phyloP scores from a whole-genome alignment of 768 basidiomycete genomes.

The Suillus placidus region DNA sequence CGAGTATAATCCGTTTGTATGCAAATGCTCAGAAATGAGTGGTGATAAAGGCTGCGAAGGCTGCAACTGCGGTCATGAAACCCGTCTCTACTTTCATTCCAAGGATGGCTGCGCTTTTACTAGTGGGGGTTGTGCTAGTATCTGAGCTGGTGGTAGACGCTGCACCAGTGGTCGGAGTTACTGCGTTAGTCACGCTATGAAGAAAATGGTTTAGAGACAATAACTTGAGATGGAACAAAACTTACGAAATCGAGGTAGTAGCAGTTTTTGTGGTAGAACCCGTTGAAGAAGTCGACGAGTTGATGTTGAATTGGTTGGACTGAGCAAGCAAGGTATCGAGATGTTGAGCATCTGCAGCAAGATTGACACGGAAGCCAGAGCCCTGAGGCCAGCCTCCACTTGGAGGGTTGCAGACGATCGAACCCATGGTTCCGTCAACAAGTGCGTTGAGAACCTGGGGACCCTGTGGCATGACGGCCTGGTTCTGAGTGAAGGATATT shows the following conservation, averaged over 20 bases:
- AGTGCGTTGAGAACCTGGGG: slow-evolving; percentile 55
- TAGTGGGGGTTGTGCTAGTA: slow-evolving; percentile 30
- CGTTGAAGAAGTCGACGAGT: slow-evolving; percentile 21
- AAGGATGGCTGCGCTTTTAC: slow-evolving; percentile 34
- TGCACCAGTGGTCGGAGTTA: slow-evolving; percentile 32
- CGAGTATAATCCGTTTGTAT: neutral
- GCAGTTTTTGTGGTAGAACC: slow-evolving; percentile 22
- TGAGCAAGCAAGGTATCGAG: slow-evolving; percentile 67
- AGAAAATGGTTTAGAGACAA: neutral
- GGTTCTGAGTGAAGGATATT: slow-evolving; percentile 34
- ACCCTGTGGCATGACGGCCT: slow-evolving; percentile 32
- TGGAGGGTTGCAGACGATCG: slow-evolving; percentile 51
- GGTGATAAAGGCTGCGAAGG: slow-evolving; percentile 37
- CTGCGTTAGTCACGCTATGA: slow-evolving; percentile 16
- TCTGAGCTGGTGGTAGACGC: slow-evolving; percentile 29
- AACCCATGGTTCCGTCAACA: slow-evolving; percentile 51
- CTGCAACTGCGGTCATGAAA: slow-evolving; percentile 38
- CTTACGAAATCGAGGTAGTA: slow-evolving; percentile 25
- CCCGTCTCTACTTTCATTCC: slow-evolving; percentile 33
- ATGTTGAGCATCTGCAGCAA: slow-evolving; percentile 53
- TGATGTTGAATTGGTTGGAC: slow-evolving; percentile 63
- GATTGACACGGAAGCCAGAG: slow-evolving; percentile 68
- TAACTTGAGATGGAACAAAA: neutral
- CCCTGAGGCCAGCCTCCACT: slow-evolving; percentile 70
- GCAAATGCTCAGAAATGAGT: slow-evolving; percentile 22